A percentile compares a stretch with the other conserved stretches of the same genome.
Conservation (phyloP, 2,329 filamentous ascomycete species). For the Arthrobotrys iridis region DNA sequence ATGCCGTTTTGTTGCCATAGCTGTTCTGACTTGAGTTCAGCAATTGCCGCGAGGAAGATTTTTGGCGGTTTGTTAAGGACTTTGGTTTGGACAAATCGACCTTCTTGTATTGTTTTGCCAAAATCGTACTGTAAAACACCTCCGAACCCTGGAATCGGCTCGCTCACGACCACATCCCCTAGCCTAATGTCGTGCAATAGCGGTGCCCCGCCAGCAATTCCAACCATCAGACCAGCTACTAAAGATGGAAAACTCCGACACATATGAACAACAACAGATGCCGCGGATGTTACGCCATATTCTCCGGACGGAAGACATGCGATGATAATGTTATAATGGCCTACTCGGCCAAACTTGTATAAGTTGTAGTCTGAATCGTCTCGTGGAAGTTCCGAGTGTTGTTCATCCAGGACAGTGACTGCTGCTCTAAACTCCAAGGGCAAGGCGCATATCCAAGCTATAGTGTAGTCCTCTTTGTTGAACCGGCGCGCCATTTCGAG, state of each 20-base stretch:
- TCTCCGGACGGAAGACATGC: not conserved
- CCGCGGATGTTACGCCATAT: not conserved
- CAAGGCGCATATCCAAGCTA: too few relatives aligned
- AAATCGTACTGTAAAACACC: not conserved
- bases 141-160: not conserved
- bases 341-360: conserved; percentile 1
- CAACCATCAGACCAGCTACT: not conserved
- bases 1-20: too few relatives aligned
- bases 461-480: conserved; percentile 38
- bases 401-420: conserved; percentile 33
- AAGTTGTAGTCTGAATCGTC: not conserved
- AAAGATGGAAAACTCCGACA: not conserved
- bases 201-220: conserved; percentile 1
- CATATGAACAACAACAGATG: not conserved
- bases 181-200: not conserved
- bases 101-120: not conserved
- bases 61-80: not conserved
- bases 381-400: not conserved
- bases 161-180: too few relatives aligned
- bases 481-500: too few relatives aligned
- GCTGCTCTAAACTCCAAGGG: conserved; percentile 54
- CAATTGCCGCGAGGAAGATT: not conserved
- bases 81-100: not conserved
- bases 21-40: not conserved
- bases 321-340: not conserved